phyloP scores from a whole-genome alignment of 192 early-diverging fungal species.

The Coemansia sp. region DNA sequence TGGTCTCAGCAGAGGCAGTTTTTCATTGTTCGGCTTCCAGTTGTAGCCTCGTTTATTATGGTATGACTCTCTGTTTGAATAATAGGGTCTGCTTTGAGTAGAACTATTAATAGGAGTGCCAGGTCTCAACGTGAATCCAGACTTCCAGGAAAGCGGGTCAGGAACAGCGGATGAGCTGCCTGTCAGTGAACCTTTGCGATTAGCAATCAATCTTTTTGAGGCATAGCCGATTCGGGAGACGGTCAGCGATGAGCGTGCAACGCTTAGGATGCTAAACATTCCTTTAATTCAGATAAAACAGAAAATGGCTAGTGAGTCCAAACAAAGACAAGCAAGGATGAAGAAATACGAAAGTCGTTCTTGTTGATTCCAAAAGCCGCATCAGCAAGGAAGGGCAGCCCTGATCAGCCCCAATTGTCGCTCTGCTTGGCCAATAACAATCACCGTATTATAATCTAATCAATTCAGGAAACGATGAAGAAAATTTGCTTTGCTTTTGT shows the following conservation, averaged over 20 bases:
- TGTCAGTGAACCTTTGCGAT: neutral
- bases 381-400: too few species aligned
- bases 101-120: neutral
- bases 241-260: neutral
- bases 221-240: neutral
- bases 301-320: too few species aligned
- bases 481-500: too few species aligned
- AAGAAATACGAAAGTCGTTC: too few species aligned
- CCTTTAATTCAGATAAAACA: neutral
- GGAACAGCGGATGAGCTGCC: neutral
- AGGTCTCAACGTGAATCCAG: neutral
- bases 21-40: conserved; percentile 2
- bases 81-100: conserved; percentile 7
- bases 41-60: conserved; percentile 11
- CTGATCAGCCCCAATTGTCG: too few species aligned
- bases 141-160: neutral
- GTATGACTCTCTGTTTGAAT: neutral
- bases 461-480: too few species aligned
- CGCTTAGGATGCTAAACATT: neutral
- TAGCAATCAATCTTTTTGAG: neutral
- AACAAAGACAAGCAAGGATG: too few species aligned
- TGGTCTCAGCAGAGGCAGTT: conserved; percentile 24
- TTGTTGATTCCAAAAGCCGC: too few species aligned
- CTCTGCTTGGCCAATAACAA: too few species aligned
- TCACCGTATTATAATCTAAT: too few species aligned